Evolutionary conservation across 129 eudicot genomes (phyloP).

Genomic region (Sambucus nigra): DNA sequence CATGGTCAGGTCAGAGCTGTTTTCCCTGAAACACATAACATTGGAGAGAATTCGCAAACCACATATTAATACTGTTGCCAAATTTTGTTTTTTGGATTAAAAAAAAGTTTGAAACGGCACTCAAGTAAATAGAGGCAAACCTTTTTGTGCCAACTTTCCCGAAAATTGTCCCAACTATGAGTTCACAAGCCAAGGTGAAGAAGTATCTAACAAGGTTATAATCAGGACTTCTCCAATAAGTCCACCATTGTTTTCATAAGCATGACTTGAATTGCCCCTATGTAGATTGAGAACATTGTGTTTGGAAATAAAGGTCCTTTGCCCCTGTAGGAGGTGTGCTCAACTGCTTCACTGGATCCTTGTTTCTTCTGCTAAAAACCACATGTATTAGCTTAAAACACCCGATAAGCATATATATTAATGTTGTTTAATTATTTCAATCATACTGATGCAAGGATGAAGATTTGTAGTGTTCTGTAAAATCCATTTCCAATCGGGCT

Average conservation of each 20-base stretch:
- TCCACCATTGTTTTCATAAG: conserved; percentile 78
- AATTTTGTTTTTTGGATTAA: not conserved
- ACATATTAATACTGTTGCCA: not conserved
- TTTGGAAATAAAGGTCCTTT: conserved; percentile 48
- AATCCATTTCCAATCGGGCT: conserved; percentile 48
- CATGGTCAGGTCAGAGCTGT: conserved; percentile 29
- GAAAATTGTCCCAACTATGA: conserved; percentile 71
- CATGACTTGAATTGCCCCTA: conserved; percentile 68
- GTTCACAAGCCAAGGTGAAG: conserved; percentile 56
- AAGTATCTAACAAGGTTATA: conserved; percentile 67
- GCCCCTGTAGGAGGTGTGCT: conserved; percentile 48
- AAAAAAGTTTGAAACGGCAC: not conserved
- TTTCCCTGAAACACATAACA: conserved; percentile 25
- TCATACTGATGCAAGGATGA: conserved; percentile 47
- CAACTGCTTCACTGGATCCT: conserved; percentile 49
- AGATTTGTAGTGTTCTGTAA: conserved; percentile 48
- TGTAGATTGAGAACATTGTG: conserved; percentile 55
- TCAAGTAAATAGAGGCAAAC: conserved; percentile 21
- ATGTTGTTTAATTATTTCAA: not conserved
- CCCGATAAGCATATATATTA: not conserved
- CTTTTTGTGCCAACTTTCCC: conserved; percentile 70
- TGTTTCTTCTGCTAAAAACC: conserved; percentile 30
- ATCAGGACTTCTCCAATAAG: conserved; percentile 90
- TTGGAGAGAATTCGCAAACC: not conserved
- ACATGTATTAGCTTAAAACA: conserved; percentile 2